Conservation (phyloP, 257 asterid genomes). For the Nemophila menziesii region DNA sequence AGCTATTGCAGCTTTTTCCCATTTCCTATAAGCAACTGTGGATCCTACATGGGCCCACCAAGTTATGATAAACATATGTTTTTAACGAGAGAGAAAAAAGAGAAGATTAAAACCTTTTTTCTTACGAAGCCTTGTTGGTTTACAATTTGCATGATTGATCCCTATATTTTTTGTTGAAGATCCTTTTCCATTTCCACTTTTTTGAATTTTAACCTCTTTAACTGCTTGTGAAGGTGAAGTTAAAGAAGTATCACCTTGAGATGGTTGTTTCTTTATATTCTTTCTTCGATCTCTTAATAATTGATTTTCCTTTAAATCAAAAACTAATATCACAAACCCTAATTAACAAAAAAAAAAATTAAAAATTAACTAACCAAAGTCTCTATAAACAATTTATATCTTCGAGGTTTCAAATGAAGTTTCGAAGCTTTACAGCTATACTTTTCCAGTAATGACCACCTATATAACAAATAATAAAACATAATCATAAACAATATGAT, state of each 20-base stretch:
- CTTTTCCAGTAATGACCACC: slow-evolving; percentile 98
- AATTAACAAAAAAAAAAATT: slow-evolving; percentile 6
- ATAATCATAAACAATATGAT: neutral
- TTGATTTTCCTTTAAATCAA: slow-evolving; percentile 73
- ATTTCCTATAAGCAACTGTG: slow-evolving; percentile 79
- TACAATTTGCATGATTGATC: slow-evolving; percentile 40
- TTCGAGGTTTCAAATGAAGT: slow-evolving; percentile 97
- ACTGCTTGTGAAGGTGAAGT: slow-evolving; percentile 34
- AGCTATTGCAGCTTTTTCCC: slow-evolving; percentile 99
- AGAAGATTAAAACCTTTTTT: slow-evolving; percentile 48
- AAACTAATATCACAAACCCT: slow-evolving; percentile 17
- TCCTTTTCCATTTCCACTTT: slow-evolving; percentile 69
- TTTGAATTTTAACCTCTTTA: slow-evolving; percentile 55
- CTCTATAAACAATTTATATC: slow-evolving; percentile 86
- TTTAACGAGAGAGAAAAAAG: neutral
- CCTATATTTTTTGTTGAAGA: slow-evolving; percentile 51
- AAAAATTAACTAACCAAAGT: slow-evolving; percentile 59
- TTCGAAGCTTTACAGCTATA: slow-evolving; percentile 98
- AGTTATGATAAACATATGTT: neutral
- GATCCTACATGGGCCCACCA: slow-evolving; percentile 30
- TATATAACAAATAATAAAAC: slow-evolving; percentile 22
- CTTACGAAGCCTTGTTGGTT: slow-evolving; percentile 51
- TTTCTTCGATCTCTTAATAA: slow-evolving; percentile 88
- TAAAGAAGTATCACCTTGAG: slow-evolving; percentile 54
- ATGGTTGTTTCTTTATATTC: slow-evolving; percentile 49